phyloP scores from a whole-genome alignment of 129 eudicot species.

The Pittosporum tobira region DNA sequence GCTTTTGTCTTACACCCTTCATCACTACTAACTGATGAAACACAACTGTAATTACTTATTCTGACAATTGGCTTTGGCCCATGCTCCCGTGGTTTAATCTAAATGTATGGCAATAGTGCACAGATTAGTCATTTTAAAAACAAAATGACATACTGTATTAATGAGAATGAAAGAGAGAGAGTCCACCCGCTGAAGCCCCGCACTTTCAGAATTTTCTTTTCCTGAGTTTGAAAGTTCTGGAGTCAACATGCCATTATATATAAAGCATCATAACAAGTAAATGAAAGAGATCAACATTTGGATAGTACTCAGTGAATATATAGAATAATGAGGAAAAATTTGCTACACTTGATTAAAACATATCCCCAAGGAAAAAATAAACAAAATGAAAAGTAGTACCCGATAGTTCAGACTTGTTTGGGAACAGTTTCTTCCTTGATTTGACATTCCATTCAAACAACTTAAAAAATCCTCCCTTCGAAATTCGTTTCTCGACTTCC shows the following conservation, averaged over 20 bases:
- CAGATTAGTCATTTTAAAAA: slow-evolving; percentile 5
- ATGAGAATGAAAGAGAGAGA: slow-evolving; percentile 1
- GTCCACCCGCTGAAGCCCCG: slow-evolving; percentile 50
- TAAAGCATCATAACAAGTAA: not conserved
- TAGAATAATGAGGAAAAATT: not conserved
- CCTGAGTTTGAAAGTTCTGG: slow-evolving; percentile 66
- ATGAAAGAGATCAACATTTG: not conserved
- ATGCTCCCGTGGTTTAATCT: slow-evolving; percentile 46
- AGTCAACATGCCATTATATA: slow-evolving; percentile 2
- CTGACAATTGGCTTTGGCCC: slow-evolving; percentile 31
- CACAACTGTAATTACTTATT: slow-evolving; percentile 35
- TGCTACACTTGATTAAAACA: not conserved
- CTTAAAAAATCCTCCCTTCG: slow-evolving; percentile 87
- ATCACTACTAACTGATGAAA: slow-evolving; percentile 49
- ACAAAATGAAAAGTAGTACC: slow-evolving; percentile 34
- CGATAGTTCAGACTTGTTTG: slow-evolving; percentile 57
- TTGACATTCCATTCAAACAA: slow-evolving; percentile 96
- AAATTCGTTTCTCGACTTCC: slow-evolving; percentile 81
- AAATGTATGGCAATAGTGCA: slow-evolving; percentile 17
- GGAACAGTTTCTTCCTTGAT: slow-evolving; percentile 87
- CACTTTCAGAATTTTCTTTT: slow-evolving; percentile 46
- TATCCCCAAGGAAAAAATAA: not conserved
- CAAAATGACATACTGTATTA: not conserved
- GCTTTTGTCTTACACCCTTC: slow-evolving; percentile 58
- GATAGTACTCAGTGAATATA: not conserved